Evolutionary conservation across 495 filamentous ascomycete species (phyloP).

Genomic region (Aspergillus funiculosus): DNA sequence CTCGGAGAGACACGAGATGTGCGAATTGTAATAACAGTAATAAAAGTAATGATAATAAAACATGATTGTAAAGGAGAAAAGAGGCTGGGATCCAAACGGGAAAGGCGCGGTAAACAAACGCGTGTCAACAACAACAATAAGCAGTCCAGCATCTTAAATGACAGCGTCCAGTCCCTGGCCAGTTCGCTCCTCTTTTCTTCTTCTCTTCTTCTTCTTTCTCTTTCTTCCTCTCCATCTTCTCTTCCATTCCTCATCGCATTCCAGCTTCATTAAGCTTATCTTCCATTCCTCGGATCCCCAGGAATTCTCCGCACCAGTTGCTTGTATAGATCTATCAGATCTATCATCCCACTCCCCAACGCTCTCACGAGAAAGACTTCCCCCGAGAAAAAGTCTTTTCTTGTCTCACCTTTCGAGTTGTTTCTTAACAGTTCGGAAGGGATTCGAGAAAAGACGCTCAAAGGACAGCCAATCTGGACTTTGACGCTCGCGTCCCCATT

Average conservation of each 20-base stretch:
- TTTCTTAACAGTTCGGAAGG: slow-evolving; percentile 74
- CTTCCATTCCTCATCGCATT: slow-evolving; percentile 16
- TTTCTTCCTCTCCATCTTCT: slow-evolving; percentile 14
- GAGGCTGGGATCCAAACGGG: slow-evolving; percentile 20
- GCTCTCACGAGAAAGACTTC: slow-evolving; percentile 42
- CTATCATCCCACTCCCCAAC: slow-evolving; percentile 16
- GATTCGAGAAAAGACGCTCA: slow-evolving; percentile 83
- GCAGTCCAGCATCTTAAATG: slow-evolving; percentile 8
- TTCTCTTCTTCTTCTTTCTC: slow-evolving; percentile 16
- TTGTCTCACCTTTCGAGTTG: slow-evolving; percentile 90
- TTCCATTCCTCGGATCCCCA: slow-evolving; percentile 20
- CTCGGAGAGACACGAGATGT: not conserved
- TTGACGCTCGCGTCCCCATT: slow-evolving; percentile 98
- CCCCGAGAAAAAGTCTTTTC: slow-evolving; percentile 59
- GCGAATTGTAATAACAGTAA: not conserved
- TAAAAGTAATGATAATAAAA: no score
- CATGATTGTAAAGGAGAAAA: no score
- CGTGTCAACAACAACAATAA: slow-evolving; percentile 20
- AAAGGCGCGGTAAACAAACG: slow-evolving; percentile 30
- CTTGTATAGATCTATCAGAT: slow-evolving; percentile 21
- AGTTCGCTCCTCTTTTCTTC: slow-evolving; percentile 14
- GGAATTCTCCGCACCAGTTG: slow-evolving; percentile 15
- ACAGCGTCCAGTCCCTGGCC: slow-evolving; percentile 8
- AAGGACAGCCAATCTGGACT: slow-evolving; percentile 97
- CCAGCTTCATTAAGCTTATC: slow-evolving; percentile 27